Evolutionary conservation across 768 basidiomycete species (phyloP).

Genomic region (Polyporus arcularius): DNA sequence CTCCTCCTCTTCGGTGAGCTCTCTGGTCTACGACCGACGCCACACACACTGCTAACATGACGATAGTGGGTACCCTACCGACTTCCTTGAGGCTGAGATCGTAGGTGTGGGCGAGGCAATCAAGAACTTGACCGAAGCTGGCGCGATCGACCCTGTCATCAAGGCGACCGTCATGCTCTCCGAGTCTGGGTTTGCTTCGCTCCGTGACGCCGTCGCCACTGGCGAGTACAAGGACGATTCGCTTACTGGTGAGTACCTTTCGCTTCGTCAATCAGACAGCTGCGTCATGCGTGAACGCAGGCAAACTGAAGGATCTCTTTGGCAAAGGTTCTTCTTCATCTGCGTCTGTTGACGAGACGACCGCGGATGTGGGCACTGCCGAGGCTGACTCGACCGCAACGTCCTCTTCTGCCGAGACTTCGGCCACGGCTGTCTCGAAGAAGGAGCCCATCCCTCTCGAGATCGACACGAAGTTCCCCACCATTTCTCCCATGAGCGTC

Average conservation of each 20-base stretch:
- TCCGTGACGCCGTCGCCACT: slow-evolving; percentile 75
- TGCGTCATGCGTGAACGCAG: slow-evolving; percentile 37
- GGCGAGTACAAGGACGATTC: slow-evolving; percentile 85
- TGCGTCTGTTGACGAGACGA: slow-evolving; percentile 28
- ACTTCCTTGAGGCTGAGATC: slow-evolving; percentile 74
- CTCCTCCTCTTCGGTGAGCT: slow-evolving; percentile 59
- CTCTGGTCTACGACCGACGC: neutral
- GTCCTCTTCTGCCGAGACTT: slow-evolving; percentile 32
- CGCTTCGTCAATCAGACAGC: neutral
- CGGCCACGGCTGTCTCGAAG: slow-evolving; percentile 35
- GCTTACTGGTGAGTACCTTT: slow-evolving; percentile 54
- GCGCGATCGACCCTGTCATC: slow-evolving; percentile 79
- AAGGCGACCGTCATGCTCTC: slow-evolving; percentile 84
- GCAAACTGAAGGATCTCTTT: slow-evolving; percentile 88
- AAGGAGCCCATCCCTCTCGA: slow-evolving; percentile 67
- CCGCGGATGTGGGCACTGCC: slow-evolving; percentile 39
- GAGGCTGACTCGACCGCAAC: slow-evolving; percentile 15
- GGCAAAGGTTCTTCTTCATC: slow-evolving; percentile 55
- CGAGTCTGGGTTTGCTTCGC: slow-evolving; percentile 83
- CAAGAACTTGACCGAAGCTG: slow-evolving; percentile 80
- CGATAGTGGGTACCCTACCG: slow-evolving; percentile 66
- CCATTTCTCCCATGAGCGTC: slow-evolving; percentile 73
- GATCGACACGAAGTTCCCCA: slow-evolving; percentile 61
- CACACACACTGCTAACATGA: neutral
- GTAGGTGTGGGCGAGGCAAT: slow-evolving; percentile 74